phyloP scores from a whole-genome alignment of 805 yeast genomes.

The Yarrowia sp. region DNA sequence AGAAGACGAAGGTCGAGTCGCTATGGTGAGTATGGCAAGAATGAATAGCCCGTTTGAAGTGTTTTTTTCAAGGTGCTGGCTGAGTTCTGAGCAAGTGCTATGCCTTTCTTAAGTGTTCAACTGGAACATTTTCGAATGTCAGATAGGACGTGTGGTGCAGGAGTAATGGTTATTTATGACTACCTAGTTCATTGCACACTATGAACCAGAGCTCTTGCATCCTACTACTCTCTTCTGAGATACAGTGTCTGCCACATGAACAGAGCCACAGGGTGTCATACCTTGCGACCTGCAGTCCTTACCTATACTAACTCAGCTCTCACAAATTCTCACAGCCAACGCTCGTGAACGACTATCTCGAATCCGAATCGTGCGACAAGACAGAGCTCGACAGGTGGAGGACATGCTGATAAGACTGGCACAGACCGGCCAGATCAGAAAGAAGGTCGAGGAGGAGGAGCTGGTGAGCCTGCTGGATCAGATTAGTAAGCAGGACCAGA shows the following conservation, averaged over 20 bases:
- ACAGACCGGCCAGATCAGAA: constrained; percentile 68
- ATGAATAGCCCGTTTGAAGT: too few relatives aligned
- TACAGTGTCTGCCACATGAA: too few relatives aligned
- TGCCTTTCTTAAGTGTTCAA: too few relatives aligned
- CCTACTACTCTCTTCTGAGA: too few relatives aligned
- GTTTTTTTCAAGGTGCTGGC: too few relatives aligned
- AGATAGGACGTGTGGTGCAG: not conserved
- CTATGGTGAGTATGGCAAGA: constrained; percentile 31
- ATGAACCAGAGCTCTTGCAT: too few relatives aligned
- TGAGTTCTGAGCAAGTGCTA: too few relatives aligned
- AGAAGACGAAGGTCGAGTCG: constrained; percentile 43
- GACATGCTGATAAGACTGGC: constrained; percentile 68
- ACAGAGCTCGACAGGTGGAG: constrained; percentile 86
- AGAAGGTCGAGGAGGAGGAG: constrained; percentile 75
- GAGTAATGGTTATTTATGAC: too few relatives aligned
- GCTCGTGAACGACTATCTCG: constrained; percentile 88
- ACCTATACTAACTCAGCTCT: constrained; percentile 41
- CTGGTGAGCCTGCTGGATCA: constrained; percentile 81
- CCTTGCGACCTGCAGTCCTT: too few relatives aligned
- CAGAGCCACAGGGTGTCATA: too few relatives aligned
- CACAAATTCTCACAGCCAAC: constrained; percentile 71
- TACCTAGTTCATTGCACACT: too few relatives aligned
- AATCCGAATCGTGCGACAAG: constrained; percentile 85
- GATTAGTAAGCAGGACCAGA: constrained; percentile 65
- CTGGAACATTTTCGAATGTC: not conserved